Evolutionary conservation across 768 basidiomycete species (phyloP).

Genomic region (Pulveroboletus ravenelii): DNA sequence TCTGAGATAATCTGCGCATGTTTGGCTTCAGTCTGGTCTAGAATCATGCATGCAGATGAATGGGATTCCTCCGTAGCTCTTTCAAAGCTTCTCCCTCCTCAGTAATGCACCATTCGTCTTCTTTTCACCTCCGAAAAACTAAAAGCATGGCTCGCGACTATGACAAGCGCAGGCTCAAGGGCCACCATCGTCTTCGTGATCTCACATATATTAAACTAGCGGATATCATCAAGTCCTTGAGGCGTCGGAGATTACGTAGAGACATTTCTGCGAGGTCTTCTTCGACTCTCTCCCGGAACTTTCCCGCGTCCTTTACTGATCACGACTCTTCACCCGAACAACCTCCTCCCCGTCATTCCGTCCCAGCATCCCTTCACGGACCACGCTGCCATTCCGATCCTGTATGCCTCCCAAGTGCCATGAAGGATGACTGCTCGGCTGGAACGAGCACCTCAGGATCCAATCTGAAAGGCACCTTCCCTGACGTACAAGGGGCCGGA

Average conservation of each 20-base stretch:
- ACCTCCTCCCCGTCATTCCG: background rate
- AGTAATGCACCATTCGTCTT: constrained; percentile 6
- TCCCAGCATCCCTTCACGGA: background rate
- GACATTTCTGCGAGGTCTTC: constrained; percentile 2
- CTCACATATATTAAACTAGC: constrained; percentile 16
- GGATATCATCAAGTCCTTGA: constrained; percentile 21
- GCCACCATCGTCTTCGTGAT: constrained; percentile 14
- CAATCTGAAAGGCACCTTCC: background rate
- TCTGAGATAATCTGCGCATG: background rate
- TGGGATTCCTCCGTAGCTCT: background rate
- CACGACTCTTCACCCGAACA: constrained; percentile 6
- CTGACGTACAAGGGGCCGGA: background rate
- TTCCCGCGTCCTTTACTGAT: constrained; percentile 3
- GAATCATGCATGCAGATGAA: constrained; percentile 1
- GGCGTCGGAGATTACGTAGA: constrained; percentile 8
- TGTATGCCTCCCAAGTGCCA: constrained; percentile 4
- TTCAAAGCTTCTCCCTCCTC: background rate
- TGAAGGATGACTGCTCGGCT: constrained; percentile 9
- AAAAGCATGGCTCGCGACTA: constrained; percentile 9
- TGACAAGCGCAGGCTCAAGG: constrained; percentile 6
- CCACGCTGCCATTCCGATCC: constrained; percentile 2
- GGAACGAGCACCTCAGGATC: constrained; percentile 10
- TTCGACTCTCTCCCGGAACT: constrained; percentile 2
- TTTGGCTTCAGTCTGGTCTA: constrained; percentile 11
- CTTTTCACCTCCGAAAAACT: constrained; percentile 10